Base-by-base conservation (phyloP, 768 basidiomycete species). In the Pleurotus citrinopileatus region DNA sequence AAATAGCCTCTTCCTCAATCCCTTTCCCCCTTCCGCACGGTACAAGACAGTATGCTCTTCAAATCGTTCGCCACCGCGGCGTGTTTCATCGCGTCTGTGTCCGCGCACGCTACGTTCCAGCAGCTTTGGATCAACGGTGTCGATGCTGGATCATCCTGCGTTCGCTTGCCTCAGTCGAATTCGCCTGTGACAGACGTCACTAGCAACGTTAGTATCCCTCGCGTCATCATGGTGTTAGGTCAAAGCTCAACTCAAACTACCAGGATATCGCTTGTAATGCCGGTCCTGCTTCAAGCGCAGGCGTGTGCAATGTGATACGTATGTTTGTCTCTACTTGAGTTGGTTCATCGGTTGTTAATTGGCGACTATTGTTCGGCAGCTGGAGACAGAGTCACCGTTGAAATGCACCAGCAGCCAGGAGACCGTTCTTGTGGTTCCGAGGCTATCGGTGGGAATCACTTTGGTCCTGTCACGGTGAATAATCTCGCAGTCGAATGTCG, bases 21-120 rank as follows among this genome's bases (percentile, higher is more conserved):
- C 32, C 32, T 9, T 34, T 23, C 19, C 48, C 10, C 37, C 29
- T 51, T 13, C n/a, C 22, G 20, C 48, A 12, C 22, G 10, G 20
- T 15, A 27, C 15, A 25, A 22, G 10, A 13, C 50, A 57, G 51
- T 42, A 71, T 74, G 71, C 61, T 73, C 54, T 60, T 67, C 51
- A 55, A 23, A 26, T 43, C 60, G 22, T 54, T 68, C 23, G 57
- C 67, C 28, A 55, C 70, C 40, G 62, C 63, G n/a, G 72, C 71
- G 9, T 64, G 68, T 10, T 60, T 77, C 40, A 59, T 68, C 46
- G 73, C 70, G 1, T 69, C 70, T 43, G 78, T 62, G n/a, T 68
- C 73, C 23, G 77, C 78, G 3, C 79, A 80, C 61, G 75, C 79
- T 26, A 80, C 79, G 3, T 82, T 76, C 70, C 79, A 82, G 61